A percentile compares a stretch with the other conserved stretches of the same genome.
These are phyloP conservation scores for Aspergillus pseudotamarii DNA, from an alignment of 2,329 filamentous ascomycete species.

Conservation along the genomic window DNA sequence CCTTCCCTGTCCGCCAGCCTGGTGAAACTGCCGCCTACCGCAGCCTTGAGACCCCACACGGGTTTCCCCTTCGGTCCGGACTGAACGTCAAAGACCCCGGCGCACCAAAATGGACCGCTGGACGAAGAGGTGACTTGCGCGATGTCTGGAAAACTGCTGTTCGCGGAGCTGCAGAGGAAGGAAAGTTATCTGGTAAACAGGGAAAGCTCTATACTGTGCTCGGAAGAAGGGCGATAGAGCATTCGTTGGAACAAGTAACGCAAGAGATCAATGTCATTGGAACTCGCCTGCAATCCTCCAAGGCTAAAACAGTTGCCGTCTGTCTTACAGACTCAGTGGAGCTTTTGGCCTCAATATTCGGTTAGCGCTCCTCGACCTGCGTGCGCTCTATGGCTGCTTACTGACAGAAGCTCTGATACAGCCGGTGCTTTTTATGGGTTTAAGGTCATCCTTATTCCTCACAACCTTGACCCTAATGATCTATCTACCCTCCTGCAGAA, in stretches of 20 bases:
- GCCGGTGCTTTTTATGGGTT: conserved; percentile 88
- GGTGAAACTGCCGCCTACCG: conserved; percentile 86
- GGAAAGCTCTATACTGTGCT: conserved; percentile 78
- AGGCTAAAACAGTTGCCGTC: conserved; percentile 74
- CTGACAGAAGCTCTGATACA: conserved; percentile 31
- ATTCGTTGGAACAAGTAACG: conserved; percentile 71
- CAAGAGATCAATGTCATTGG: conserved; percentile 88
- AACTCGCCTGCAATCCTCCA: conserved; percentile 70
- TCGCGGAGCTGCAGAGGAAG: conserved; percentile 65
- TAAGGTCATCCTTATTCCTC: conserved; percentile 82
- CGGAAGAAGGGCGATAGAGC: conserved; percentile 74
- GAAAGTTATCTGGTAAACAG: conserved; percentile 60
- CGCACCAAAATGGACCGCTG: conserved; percentile 78
- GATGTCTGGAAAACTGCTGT: conserved; percentile 84
- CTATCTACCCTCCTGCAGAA: conserved; percentile 73
- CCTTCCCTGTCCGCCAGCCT: conserved; percentile 76
- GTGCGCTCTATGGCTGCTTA: background rate
- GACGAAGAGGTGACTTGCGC: conserved; percentile 84
- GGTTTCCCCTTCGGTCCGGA: conserved; percentile 75
- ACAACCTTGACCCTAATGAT: conserved; percentile 70
- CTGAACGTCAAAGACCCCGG: conserved; percentile 80
- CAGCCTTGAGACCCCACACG: conserved; percentile 81
- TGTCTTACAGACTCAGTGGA: conserved; percentile 94
- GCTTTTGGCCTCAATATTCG: conserved; percentile 77
- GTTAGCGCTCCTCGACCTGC: conserved; percentile 39